Conservation (phyloP, 805 yeast species). For the Tanozyma kutaoensis region DNA sequence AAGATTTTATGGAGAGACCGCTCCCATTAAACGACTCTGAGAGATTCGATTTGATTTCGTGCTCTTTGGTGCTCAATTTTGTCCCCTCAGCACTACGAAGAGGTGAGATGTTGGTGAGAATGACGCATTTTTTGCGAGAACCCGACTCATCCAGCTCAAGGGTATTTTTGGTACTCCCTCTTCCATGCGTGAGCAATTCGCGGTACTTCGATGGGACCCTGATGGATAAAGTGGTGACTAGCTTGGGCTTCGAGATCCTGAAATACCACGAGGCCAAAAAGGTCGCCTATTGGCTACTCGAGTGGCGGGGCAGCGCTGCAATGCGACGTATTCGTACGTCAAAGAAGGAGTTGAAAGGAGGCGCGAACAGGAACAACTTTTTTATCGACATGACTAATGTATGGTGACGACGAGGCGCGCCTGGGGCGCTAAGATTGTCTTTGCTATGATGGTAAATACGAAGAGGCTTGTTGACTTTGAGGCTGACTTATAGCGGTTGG, state of each 20-base stretch:
- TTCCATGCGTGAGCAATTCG: constrained; percentile 77
- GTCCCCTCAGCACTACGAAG: constrained; percentile 61
- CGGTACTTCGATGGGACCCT: constrained; percentile 48
- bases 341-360: constrained; percentile 42
- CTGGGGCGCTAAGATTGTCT: too few relatives aligned
- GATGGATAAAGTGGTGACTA: constrained; percentile 31
- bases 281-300: constrained; percentile 54
- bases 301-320: background rate
- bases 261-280: constrained; percentile 50
- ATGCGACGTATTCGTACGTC: constrained; percentile 5
- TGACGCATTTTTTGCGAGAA: constrained; percentile 39
- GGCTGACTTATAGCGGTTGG: too few relatives aligned
- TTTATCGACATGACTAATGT: constrained; percentile 30
- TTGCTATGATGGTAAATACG: too few relatives aligned
- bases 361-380: constrained; percentile 58
- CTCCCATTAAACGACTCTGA: constrained; percentile 33
- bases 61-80: constrained; percentile 80
- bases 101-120: constrained; percentile 64
- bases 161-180: constrained; percentile 73
- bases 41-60: constrained; percentile 55
- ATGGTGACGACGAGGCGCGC: too few relatives aligned
- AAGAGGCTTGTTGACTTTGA: too few relatives aligned
- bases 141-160: constrained; percentile 9
- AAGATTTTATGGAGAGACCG: constrained; percentile 76
- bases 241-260: constrained; percentile 44